A percentile compares a stretch with the other conserved stretches of the same genome.
Evolutionary conservation across 805 yeast species (phyloP).

Genomic region (Yarrowia bubula): DNA sequence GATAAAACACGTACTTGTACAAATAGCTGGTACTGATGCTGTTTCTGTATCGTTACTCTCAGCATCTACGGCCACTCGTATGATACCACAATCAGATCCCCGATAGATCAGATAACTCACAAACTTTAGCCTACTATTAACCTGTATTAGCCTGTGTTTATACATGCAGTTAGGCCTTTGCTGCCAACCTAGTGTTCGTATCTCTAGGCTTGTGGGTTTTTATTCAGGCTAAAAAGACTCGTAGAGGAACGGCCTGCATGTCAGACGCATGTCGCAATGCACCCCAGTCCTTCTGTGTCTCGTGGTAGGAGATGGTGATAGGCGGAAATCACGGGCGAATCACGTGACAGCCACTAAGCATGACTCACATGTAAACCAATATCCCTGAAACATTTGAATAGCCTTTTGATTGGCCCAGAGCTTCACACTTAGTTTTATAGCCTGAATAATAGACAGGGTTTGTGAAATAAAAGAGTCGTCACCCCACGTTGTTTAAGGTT

Average conservation of each 20-base stretch:
- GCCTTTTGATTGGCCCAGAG: too few relatives aligned
- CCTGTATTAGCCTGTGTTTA: too few relatives aligned
- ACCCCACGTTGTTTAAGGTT: too few relatives aligned
- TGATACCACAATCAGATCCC: not conserved
- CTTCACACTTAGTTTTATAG: too few relatives aligned
- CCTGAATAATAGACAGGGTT: too few relatives aligned
- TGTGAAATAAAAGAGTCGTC: too few relatives aligned
- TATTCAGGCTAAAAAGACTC: not conserved
- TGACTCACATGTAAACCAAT: not conserved
- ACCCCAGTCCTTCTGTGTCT: not conserved
- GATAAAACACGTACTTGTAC: too few relatives aligned
- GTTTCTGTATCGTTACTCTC: too few relatives aligned
- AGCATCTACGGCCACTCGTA: not conserved
- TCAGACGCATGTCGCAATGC: not conserved
- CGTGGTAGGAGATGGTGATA: not conserved
- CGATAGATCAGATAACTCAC: not conserved
- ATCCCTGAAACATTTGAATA: too few relatives aligned
- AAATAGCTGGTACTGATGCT: too few relatives aligned
- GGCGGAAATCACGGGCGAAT: not conserved
- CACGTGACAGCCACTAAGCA: not conserved
- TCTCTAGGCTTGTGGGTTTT: conserved; percentile 11
- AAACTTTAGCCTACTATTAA: too few relatives aligned
- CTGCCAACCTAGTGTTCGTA: not conserved
- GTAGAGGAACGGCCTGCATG: not conserved
- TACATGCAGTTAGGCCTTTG: not conserved